Base-by-base conservation (phyloP, 1,139 yeast genomes). In the Geotrichum fermentans region DNA sequence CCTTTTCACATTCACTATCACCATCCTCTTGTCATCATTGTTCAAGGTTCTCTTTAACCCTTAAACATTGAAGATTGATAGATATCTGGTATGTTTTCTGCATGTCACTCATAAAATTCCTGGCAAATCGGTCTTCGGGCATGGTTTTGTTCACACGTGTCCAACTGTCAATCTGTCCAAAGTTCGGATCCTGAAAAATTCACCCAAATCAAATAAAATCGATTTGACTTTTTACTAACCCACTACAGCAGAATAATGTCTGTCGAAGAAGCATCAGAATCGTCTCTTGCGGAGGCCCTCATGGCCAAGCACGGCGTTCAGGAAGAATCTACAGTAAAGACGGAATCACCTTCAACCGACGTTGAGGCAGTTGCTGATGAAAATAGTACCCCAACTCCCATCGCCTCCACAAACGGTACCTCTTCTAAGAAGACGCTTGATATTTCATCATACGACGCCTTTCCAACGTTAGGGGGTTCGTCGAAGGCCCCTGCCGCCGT, bases 381-480 rank as follows among this genome's bases (percentile, higher is more conserved):
- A 37, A 47, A 47, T 35, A n/a, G 38, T 32, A 22, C 43, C 20
- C 17, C 45, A 16, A 40, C 41, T n/a, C 14, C 41, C 20, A n/a
- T n/a, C n/a, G 33, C 46, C 30, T 21, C 48, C 24, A 40, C 37
- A 20, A 43, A 42, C 21, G 48, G 45, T 13, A 42, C 24, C 45
- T 34, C 51, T 11, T 11, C 50, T 33, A 51, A 49, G 38, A 53
- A 47, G 30, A 24, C 48, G 26, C 48, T 59, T 34, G 64, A 61
- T 43, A 51, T 62, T 37, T 45, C 52, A 30, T 62, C 66, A 11
- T 44, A 57, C 64, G 65, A 73, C 16, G 84, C 86, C 8, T 83
- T 84, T 66, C 95, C 95, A 10, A 75, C 87, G 28, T 74, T 87
- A 58, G 90, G 89, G 37, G 77, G 78, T 30, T 60, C 60, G 48